Conservation (phyloP, 1,284 basidiomycete genomes). For the Leucoagaricus sp. region DNA sequence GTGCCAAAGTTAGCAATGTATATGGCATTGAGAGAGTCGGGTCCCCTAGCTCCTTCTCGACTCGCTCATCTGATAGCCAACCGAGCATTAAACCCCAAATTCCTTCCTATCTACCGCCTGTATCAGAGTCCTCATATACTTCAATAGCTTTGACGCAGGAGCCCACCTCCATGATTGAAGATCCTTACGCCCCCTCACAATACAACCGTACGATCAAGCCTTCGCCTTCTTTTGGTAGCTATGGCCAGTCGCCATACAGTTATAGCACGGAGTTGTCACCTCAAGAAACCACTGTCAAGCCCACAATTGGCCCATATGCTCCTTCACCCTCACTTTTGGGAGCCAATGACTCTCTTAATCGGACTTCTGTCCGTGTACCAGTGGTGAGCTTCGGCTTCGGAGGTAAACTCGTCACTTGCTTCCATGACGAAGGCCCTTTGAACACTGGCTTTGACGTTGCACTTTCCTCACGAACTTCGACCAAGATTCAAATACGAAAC, state of each 20-base stretch:
- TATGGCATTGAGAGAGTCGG: slow-evolving; percentile 29
- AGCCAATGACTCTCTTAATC: slow-evolving; percentile 80
- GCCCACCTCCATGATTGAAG: slow-evolving; percentile 33
- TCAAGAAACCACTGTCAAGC: not conserved
- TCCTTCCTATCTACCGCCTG: slow-evolving; percentile 3
- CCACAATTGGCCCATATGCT: slow-evolving; percentile 24
- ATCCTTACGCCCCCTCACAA: slow-evolving; percentile 41
- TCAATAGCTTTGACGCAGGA: slow-evolving; percentile 15
- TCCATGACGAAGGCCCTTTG: slow-evolving; percentile 71
- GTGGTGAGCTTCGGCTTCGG: slow-evolving; percentile 89
- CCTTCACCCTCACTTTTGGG: slow-evolving; percentile 74
- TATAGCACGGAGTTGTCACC: not conserved
- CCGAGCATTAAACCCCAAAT: slow-evolving; percentile 24
- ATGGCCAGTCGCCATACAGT: not conserved
- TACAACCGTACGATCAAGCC: not conserved
- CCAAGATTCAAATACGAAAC: slow-evolving; percentile 68
- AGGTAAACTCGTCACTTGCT: slow-evolving; percentile 84
- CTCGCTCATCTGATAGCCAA: slow-evolving; percentile 29
- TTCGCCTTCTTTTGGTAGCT: not conserved
- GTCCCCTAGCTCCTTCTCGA: slow-evolving; percentile 34
- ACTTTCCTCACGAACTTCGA: slow-evolving; percentile 68
- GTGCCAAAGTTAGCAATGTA: slow-evolving; percentile 21
- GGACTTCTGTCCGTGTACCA: slow-evolving; percentile 74
- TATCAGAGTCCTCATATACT: not conserved
- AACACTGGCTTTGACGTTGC: slow-evolving; percentile 79